phyloP scores from a whole-genome alignment of 2,329 filamentous ascomycete species.

The Aspergillus eucalypticola region DNA sequence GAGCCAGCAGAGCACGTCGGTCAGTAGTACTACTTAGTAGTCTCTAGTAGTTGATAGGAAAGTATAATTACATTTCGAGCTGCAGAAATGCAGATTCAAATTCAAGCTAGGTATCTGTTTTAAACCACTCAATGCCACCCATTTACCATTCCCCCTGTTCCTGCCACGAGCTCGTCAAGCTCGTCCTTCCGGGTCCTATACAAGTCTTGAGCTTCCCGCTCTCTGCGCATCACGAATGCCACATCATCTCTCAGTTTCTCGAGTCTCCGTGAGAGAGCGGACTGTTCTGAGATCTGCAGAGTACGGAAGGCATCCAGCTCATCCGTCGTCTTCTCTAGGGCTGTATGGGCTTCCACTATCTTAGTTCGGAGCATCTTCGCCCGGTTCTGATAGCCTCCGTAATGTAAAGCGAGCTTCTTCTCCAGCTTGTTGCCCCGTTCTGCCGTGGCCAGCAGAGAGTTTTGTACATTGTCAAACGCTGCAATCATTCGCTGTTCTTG shows the following conservation, averaged over 20 bases:
- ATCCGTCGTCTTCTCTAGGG: conserved; percentile 70
- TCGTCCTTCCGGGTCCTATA: conserved; percentile 79
- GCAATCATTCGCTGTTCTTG: conserved; percentile 63
- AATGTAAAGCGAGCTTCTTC: conserved; percentile 84
- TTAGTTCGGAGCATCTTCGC: conserved; percentile 78
- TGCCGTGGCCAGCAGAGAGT: conserved; percentile 70
- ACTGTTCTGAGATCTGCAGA: conserved; percentile 76
- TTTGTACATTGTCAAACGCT: conserved; percentile 75
- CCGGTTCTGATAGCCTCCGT: conserved; percentile 87
- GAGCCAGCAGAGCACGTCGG: background rate
- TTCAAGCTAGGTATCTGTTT: conserved; percentile 6
- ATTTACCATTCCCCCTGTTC: conserved; percentile 35
- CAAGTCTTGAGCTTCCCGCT: conserved; percentile 86
- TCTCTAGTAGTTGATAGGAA: background rate
- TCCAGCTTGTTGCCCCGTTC: conserved; percentile 84
- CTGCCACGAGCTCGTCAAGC: conserved; percentile 59
- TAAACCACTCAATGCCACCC: conserved; percentile 37
- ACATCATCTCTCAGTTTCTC: conserved; percentile 81
- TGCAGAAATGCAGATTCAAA: background rate
- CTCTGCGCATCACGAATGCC: conserved; percentile 72
- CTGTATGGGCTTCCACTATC: conserved; percentile 71
- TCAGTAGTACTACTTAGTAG: too few relatives aligned
- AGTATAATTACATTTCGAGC: conserved; percentile 17
- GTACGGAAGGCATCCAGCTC: conserved; percentile 74
- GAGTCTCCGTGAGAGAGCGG: conserved; percentile 70